Base-by-base conservation (phyloP, 257 asterid species). In the Solanum lycopersicoides region DNA sequence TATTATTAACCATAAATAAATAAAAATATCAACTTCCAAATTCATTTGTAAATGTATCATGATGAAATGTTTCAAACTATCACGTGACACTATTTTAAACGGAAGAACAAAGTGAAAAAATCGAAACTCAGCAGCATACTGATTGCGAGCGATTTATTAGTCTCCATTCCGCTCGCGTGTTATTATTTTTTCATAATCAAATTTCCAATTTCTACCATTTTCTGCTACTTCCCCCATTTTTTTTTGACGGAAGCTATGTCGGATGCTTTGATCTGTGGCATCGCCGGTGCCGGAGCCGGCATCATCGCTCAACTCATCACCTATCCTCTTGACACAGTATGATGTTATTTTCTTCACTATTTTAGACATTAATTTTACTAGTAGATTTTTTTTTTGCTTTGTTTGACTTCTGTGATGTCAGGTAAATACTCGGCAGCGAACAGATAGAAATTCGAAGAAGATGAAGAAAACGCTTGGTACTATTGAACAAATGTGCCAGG, bases 281-380 rank as follows among this genome's bases (percentile, higher is more conserved):
- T 97, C 88, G 95, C 99, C 92, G 99, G 99, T 3, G 98, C 98
- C 91, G 99, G 99, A 60, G 98, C 98, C 10, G 99, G 99, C 44
- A 93, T 94, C 79, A 95, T 97, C 65, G 99, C 99, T 88, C 98
- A 95, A 90, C 98, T 97, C 90, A 90, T 97, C 80, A 97, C 99
- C 5, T 97, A 94, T 83, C 99, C 99, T 87, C 98, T 97, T 59
- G 98, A 95, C 89, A 97, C 98, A 23, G 99, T 97, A 91, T 7
- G 20, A 20, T 45, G 3, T 77, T 44, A n/a, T 25, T 50, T 25
- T 47, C 28, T 20, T 30, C 30, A 9, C 25, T 47, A 16, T 11
- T n/a, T 10, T 50, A 47, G 12, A 15, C 20, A 45, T 23, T 8
- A 32, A 79, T 21, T 21, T 45, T 21, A 45, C 15, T 79, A 25